Base-by-base conservation (phyloP, 2,329 filamentous ascomycete species). In the Ascochyta fabae region DNA sequence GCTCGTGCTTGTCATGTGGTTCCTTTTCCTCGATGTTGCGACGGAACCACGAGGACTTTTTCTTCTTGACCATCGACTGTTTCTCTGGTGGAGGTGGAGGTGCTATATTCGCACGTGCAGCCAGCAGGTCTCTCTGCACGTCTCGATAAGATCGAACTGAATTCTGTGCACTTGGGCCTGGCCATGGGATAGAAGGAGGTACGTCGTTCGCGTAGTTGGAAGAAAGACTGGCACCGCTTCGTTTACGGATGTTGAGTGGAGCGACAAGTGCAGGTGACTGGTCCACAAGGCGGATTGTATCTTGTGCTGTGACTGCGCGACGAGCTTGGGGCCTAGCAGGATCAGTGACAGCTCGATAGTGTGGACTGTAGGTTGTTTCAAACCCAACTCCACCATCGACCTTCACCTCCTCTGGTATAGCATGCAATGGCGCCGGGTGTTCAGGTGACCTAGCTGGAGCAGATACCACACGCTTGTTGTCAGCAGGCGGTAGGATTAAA, bases 261-360 rank as follows among this genome's bases (percentile, higher is more conserved):
- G 81, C 82, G 7, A 84, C 75, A 23, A 77, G 78, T 4, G 74
- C 77, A 4, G 83, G 80, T 33, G 81, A 82, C 9, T 80, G 78
- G 26, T 82, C 78, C 3, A 88, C 84, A 60, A 87, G 75, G 12
- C 86, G 80, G 39, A 88, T 84, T 0, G 84, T 87, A 27, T 77
- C 68, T 57, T 66, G 66, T 23, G 70, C 70, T 56, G 60, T 72
- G 54, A 62, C 58, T 38, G 59, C 60, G 50, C 66, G 62, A 13
- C 54, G 68, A 50, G 52, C 70, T 56, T 67, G 65, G 16, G 65
- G 65, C 40, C 67, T 71, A 45, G 75, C 53, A 19, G 79, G 78
- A 36, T 78, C 77, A 67, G 79, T 81, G 56, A 78, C 72, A 57
- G 72, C 72, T 73, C 78, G 68, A 75, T 76, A 61, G 49, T 67